Evolutionary conservation across 441 rosid species (phyloP).

Genomic region (Populus hybrid): DNA sequence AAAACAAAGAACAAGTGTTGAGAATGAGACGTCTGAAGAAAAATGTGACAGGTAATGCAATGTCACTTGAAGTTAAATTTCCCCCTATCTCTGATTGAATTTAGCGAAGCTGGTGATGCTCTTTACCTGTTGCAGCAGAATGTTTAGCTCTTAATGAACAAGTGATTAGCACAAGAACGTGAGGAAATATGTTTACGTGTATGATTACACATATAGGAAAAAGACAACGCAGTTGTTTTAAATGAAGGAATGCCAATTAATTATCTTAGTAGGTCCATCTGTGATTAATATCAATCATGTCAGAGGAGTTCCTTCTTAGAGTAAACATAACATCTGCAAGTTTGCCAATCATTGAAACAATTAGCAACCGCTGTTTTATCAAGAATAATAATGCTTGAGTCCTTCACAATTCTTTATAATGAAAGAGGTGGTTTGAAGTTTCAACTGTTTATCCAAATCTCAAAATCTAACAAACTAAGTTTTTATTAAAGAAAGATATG

Average conservation of each 20-base stretch:
- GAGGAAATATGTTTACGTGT: background rate
- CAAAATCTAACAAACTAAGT: background rate
- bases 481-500: too few species aligned
- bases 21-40: background rate
- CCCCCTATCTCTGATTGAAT: background rate
- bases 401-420: constrained; percentile 13
- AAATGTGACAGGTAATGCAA: background rate
- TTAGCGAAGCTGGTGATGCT: background rate
- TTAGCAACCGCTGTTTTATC: background rate
- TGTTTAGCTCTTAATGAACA: background rate
- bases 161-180: background rate
- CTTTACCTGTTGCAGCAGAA: background rate
- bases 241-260: background rate
- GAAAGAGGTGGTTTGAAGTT: background rate
- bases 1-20: background rate
- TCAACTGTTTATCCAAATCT: background rate
- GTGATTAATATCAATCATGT: background rate
- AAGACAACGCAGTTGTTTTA: background rate
- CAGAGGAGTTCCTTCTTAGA: background rate
- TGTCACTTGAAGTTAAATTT: background rate
- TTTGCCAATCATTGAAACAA: background rate
- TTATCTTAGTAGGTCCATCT: background rate
- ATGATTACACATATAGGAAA: background rate
- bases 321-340: background rate
- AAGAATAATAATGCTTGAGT: constrained; percentile 2